phyloP scores from a whole-genome alignment of 345 rosid species.

The Eutrema yunnanense region DNA sequence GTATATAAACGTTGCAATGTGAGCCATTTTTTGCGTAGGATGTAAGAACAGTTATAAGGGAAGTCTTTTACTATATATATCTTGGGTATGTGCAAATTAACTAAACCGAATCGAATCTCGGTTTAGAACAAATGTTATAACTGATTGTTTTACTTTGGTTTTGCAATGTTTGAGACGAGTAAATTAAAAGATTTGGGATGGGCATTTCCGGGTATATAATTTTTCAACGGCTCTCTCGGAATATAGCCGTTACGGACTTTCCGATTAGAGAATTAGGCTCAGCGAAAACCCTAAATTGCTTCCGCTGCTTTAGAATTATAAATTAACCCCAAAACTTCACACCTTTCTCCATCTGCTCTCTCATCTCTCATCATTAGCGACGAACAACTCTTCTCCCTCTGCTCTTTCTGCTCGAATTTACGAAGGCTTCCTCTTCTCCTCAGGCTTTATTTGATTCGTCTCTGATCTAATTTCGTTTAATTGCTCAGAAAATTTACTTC shows the following conservation, averaged over 20 bases:
- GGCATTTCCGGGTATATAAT: not conserved
- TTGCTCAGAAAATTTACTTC: not conserved
- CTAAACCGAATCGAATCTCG: not conserved
- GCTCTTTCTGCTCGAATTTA: not conserved
- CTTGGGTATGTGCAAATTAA: not conserved
- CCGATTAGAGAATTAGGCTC: not conserved
- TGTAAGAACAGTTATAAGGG: not conserved
- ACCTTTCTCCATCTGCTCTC: not conserved
- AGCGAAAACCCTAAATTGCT: conserved; percentile 6
- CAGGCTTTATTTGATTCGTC: not conserved
- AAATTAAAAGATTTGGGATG: not conserved
- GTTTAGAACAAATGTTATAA: not conserved
- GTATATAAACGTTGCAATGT: not conserved
- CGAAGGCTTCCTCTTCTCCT: not conserved
- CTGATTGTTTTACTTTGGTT: not conserved
- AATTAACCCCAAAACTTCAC: not conserved
- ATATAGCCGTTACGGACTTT: conserved; percentile 19
- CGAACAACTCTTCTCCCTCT: conserved; percentile 6
- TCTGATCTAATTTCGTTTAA: not conserved
- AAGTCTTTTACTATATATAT: not conserved
- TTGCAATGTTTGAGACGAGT: not conserved
- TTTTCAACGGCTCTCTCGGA: conserved; percentile 12
- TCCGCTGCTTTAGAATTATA: not conserved
- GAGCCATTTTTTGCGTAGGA: not conserved
- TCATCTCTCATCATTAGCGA: not conserved